Conservation (phyloP, 225 moss, liverwort and hornwort species). For the Ulota crispa region DNA sequence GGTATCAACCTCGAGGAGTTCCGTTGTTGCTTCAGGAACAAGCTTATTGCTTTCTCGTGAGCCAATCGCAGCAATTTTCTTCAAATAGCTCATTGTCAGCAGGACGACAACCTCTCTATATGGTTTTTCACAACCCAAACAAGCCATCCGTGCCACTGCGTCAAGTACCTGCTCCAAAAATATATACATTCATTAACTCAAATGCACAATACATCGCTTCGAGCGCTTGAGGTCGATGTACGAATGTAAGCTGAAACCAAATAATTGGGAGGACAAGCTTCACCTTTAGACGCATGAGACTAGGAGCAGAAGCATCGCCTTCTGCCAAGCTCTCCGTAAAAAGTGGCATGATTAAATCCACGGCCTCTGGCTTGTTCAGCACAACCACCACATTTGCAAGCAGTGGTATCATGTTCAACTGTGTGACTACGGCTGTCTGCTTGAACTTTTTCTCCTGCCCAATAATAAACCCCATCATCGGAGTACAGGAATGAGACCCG, state of each 20-base stretch:
- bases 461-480: constrained; percentile 6
- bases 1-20: constrained; percentile 67
- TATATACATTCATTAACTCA: neutral
- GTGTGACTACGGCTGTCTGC: constrained; percentile 48
- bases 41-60: constrained; percentile 56
- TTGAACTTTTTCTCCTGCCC: constrained; percentile 70
- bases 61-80: constrained; percentile 63
- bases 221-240: neutral
- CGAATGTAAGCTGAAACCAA: neutral
- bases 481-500: constrained; percentile 9
- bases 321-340: constrained; percentile 84
- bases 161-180: constrained; percentile 66
- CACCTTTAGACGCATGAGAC: constrained; percentile 79
- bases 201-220: neutral
- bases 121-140: constrained; percentile 83
- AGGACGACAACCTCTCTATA: constrained; percentile 81
- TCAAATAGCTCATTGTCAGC: constrained; percentile 66
- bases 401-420: constrained; percentile 79
- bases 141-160: constrained; percentile 76
- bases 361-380: constrained; percentile 74
- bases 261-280: neutral
- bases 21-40: constrained; percentile 67
- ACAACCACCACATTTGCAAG: constrained; percentile 66
- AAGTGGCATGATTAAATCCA: constrained; percentile 71
- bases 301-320: constrained; percentile 74